Percentiles rank a stretch among this genome's conserved stretches.
Evolutionary conservation across 2,329 filamentous ascomycete species (phyloP).

Genomic region (Thielaviopsis euricoi): DNA sequence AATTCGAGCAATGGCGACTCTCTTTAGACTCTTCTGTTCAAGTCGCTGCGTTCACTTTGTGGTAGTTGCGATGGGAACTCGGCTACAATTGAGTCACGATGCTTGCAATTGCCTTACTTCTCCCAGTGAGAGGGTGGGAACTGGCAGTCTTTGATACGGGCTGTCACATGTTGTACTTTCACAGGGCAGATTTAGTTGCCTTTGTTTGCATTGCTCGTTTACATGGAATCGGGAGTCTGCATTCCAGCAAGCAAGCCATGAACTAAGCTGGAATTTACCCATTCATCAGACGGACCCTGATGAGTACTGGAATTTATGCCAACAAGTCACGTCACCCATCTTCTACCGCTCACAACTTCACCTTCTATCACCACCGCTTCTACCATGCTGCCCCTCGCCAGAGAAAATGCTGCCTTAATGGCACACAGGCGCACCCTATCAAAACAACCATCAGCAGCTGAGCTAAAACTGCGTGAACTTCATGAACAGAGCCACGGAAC

Average conservation of each 20-base stretch:
- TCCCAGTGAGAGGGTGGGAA: too few species aligned
- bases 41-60: too few species aligned
- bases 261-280: neutral
- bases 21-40: too few species aligned
- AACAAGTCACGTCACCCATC: neutral
- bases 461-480: conserved; percentile 47
- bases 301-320: neutral
- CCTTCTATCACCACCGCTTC: neutral
- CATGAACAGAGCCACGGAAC: conserved; percentile 42
- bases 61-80: too few species aligned
- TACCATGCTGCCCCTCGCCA: neutral
- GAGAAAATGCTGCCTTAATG: neutral
- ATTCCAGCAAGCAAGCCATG: neutral
- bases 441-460: conserved; percentile 22
- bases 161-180: too few species aligned
- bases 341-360: neutral
- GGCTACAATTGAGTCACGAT: too few species aligned
- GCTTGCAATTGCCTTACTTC: too few species aligned
- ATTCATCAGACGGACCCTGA: neutral
- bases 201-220: neutral
- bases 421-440: conserved; percentile 6
- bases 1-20: too few species aligned
- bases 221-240: neutral
- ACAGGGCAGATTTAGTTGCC: too few species aligned
- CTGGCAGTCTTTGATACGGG: too few species aligned